These are phyloP conservation scores for Brettanomyces naardenensis DNA, from an alignment of 805 yeast species.

Conservation along the genomic window DNA sequence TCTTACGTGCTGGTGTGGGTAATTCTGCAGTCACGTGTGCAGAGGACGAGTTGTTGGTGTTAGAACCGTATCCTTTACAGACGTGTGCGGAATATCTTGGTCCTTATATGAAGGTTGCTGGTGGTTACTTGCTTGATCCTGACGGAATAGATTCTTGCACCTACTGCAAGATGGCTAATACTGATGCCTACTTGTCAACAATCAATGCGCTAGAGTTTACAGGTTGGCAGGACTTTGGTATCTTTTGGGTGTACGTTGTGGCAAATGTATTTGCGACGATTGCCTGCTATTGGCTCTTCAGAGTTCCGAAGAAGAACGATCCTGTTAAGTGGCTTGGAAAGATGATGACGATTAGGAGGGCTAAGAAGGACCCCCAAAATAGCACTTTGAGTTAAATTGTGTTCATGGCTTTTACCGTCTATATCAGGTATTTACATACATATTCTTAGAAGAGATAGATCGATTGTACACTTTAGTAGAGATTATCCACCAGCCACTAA, in stretches of 20 bases:
- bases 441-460: background rate
- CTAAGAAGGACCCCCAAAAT: too few relatives aligned
- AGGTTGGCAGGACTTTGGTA: constrained; percentile 56
- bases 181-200: constrained; percentile 34
- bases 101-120: constrained; percentile 25
- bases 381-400: too few relatives aligned
- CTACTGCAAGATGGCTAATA: constrained; percentile 48
- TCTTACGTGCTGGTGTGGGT: constrained; percentile 45
- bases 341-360: background rate
- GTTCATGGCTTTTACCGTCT: too few relatives aligned
- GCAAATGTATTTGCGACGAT: constrained; percentile 27
- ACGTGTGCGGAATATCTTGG: constrained; percentile 49
- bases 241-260: constrained; percentile 36
- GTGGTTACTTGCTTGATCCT: constrained; percentile 38
- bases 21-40: constrained; percentile 39
- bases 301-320: constrained; percentile 50
- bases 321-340: constrained; percentile 1
- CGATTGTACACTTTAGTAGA: too few relatives aligned
- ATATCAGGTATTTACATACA: too few relatives aligned
- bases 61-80: constrained; percentile 42
- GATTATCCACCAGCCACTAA: too few relatives aligned
- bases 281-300: constrained; percentile 40
- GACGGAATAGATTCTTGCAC: constrained; percentile 42
- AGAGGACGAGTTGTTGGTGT: constrained; percentile 33
- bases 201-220: constrained; percentile 32